Evolutionary conservation across 2,329 filamentous ascomycete species (phyloP), one percentile per base, ranked within the genome.

Genomic region (Alternaria incomplexa): DNA sequence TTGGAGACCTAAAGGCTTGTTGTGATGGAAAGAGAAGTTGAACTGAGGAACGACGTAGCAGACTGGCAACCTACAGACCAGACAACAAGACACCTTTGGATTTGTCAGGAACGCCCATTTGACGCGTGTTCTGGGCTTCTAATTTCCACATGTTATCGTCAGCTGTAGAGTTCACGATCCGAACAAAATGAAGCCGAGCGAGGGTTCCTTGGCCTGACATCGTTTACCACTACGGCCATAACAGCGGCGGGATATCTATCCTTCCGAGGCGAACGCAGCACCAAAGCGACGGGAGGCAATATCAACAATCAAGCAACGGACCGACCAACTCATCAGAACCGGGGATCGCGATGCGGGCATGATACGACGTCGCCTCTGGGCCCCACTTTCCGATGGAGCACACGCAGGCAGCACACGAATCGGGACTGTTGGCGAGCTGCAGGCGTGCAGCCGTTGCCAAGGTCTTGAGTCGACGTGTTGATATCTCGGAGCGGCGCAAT

Each of bases 271-370:
- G 36, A 56, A 45, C 25, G 23, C 36, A 55, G 23, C 26, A 40
- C 61, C 46, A 55, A 32, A 32, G 48, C 26, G 48, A 26, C 45
- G 61, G 61, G 17, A 64, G 10, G 45, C 53, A 55, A 59, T 62
- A 30, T 53, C 15, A 48, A 55, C 17, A 22, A 30, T 46, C 13
- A 36, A 32, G 60, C 44, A 30, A 61, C 58, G 61, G 58, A 22
- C 57, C 22, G 43, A 50, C 43, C 51, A 48, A 46, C 25, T 48
- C 40, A 56, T 36, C 40, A 55, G 26, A 51, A 40, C 36, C 30
- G 47, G 56, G 30, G 55, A 51, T 55, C 36, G 60, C 51, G 51
- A 50, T 28, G 46, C 40, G 32, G 30, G 45, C 46, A 47, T 57
- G 55, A 12, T 57, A 57, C 55, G 46, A 51, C 25, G 23, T 43